Evolutionary conservation across 2,329 filamentous ascomycete species (phyloP), one percentile per base, ranked within the genome.

Genomic region (Nannizzia gypsea): DNA sequence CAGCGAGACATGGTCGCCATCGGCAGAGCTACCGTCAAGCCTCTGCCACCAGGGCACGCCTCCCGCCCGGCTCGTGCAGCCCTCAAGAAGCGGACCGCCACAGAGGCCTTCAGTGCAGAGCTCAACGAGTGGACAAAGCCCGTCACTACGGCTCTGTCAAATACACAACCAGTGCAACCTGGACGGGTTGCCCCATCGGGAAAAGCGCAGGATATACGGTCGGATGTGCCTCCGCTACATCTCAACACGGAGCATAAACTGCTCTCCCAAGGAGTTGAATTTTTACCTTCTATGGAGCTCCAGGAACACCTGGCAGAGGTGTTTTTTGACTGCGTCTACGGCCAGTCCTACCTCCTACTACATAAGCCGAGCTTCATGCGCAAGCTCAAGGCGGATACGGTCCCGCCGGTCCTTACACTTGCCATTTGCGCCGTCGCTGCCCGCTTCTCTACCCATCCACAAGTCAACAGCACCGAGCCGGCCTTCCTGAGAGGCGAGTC

Each of bases 291-390:
- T 0, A 86, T 87, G 70, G 91, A 96, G 44, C 83, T 96, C 11
- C 93, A 97, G 70, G 88, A 96, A 69, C 92, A 97, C 73, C 80
- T 99, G 4, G 86, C 91, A 17, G 91, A 97, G 68, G 85, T 96
- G 0, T 99, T 95, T 70, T 99, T 97, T 69, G 92, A 97, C 68
- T 91, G 88, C 67, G 83, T 97, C 0, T 97, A 99, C 69, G 93
- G 93, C 6, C 93, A 97, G 70, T 89, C 90, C 36, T 99, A 97
- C 71, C 88, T 95, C 64, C 77, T 99, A 20, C 82, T 99, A 8
- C 93, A 99, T 74, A 97, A 96, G 71, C 92, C 93, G 40, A 97
- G 91, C 71, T 97, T 95, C 71, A 96, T 97, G 88, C 83, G 91
- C 62, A 90, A 90, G 58, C 63, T 70, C 63, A 89, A 87, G 67